These are phyloP conservation scores for Thielaviopsis punctulata DNA, from an alignment of 2,329 filamentous ascomycete species.

Conservation along the genomic window DNA sequence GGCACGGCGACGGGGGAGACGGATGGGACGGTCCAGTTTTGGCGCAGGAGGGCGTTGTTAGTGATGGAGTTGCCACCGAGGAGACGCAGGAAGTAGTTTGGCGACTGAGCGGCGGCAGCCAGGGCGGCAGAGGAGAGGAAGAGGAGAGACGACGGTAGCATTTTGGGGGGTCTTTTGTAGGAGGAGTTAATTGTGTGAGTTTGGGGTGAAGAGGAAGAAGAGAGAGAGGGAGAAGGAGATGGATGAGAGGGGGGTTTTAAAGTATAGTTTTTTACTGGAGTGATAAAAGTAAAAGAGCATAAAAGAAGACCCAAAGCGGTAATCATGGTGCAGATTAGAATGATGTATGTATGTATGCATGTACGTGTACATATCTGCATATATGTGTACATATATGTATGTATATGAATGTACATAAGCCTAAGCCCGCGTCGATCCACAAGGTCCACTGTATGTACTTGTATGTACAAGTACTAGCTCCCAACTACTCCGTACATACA, in stretches of 20 bases:
- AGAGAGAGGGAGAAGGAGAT: background rate
- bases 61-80: constrained; percentile 10
- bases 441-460: no score
- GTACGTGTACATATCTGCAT: background rate
- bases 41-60: constrained; percentile 7
- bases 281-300: background rate
- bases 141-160: constrained; percentile 1
- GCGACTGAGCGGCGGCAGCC: constrained; percentile 2
- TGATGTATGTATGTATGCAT: no score
- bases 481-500: no score
- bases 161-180: background rate
- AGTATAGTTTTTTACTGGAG: background rate
- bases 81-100: constrained; percentile 10
- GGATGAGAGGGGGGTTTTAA: background rate
- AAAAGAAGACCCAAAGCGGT: background rate
- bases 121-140: constrained; percentile 1
- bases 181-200: no score
- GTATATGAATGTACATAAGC: no score
- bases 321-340: no score
- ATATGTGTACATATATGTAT: no score
- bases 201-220: background rate
- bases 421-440: no score
- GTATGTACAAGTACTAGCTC: no score
- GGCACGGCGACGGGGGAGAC: constrained; percentile 9
- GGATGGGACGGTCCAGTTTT: constrained; percentile 6